Conservation (phyloP, 176 grass and related monocot genomes). For the Melocanna baccifera region DNA sequence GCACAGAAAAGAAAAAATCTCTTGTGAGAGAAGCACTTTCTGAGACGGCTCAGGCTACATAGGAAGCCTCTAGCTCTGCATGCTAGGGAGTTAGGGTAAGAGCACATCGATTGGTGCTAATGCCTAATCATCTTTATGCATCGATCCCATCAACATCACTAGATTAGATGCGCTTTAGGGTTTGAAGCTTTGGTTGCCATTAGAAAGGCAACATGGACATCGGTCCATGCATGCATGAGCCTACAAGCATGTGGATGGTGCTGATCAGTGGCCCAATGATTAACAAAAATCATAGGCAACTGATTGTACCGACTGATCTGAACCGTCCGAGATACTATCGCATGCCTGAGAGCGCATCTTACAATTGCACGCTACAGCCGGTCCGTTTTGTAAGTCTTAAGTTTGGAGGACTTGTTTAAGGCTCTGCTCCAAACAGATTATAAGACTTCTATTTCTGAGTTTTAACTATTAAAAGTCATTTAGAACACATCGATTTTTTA, state of each 20-base stretch:
- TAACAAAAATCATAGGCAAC: not conserved
- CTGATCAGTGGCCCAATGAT: constrained; percentile 26
- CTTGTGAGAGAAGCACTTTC: constrained; percentile 1
- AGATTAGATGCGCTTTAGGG: constrained; percentile 31
- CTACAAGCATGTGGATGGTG: constrained; percentile 21
- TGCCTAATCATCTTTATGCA: not conserved
- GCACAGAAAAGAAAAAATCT: not conserved
- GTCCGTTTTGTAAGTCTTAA: not conserved
- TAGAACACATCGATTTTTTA: too few relatives aligned
- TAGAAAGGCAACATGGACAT: constrained; percentile 33
- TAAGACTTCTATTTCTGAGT: too few relatives aligned
- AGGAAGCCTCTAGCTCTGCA: not conserved
- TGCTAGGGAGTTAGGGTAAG: constrained; percentile 17
- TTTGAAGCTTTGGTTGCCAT: constrained; percentile 23
- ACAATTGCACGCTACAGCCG: not conserved
- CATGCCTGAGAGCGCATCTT: not conserved
- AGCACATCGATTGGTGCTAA: constrained; percentile 22
- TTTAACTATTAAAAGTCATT: too few relatives aligned
- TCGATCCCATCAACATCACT: constrained; percentile 22
- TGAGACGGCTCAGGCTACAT: not conserved
- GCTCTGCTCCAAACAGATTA: too few relatives aligned
- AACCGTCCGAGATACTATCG: too few relatives aligned
- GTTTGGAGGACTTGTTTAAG: not conserved
- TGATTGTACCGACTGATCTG: too few relatives aligned
- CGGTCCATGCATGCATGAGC: not conserved